A percentile compares a stretch with the other conserved stretches of the same genome.
phyloP scores from a whole-genome alignment of 352 stramenopile genomes.

The Pythium graminicola region DNA sequence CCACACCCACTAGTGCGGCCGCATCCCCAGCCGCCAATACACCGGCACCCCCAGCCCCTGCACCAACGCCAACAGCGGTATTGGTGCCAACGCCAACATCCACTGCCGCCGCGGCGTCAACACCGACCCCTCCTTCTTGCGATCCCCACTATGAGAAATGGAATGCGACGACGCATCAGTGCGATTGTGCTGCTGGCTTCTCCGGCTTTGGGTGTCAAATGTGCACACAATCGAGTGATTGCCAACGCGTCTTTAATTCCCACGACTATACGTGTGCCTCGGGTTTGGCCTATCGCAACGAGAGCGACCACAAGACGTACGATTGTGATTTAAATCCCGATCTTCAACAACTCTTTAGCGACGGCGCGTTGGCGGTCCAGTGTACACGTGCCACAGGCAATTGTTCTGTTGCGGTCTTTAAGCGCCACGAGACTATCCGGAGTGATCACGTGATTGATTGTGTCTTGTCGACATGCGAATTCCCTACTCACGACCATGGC shows the following conservation, averaged over 20 bases:
- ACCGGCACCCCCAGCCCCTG: background rate
- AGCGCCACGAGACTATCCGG: conserved; percentile 35
- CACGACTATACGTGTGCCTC: conserved; percentile 32
- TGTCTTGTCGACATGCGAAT: conserved; percentile 44
- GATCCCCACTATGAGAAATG: conserved; percentile 51
- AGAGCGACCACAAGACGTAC: conserved; percentile 59
- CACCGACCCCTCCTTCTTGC: conserved; percentile 18
- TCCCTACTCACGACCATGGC: conserved; percentile 30
- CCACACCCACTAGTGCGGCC: background rate
- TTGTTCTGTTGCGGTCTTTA: conserved; percentile 66
- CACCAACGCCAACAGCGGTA: background rate
- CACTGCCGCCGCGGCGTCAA: background rate
- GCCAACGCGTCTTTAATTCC: conserved; percentile 29
- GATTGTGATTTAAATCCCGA: conserved; percentile 41
- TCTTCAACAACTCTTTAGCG: conserved; percentile 56
- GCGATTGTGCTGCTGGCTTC: conserved; percentile 54
- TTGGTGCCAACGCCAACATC: background rate
- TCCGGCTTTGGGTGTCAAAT: conserved; percentile 59
- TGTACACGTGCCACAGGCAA: conserved; percentile 42
- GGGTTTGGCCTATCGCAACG: conserved; percentile 43
- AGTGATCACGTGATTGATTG: conserved; percentile 70
- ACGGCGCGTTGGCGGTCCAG: conserved; percentile 53
- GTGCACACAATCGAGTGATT: conserved; percentile 33
- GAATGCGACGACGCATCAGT: conserved; percentile 45
- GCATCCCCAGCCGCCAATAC: background rate